Evolutionary conservation across 768 basidiomycete genomes (phyloP).

Genomic region (Pilatotrama ljubarskyi): DNA sequence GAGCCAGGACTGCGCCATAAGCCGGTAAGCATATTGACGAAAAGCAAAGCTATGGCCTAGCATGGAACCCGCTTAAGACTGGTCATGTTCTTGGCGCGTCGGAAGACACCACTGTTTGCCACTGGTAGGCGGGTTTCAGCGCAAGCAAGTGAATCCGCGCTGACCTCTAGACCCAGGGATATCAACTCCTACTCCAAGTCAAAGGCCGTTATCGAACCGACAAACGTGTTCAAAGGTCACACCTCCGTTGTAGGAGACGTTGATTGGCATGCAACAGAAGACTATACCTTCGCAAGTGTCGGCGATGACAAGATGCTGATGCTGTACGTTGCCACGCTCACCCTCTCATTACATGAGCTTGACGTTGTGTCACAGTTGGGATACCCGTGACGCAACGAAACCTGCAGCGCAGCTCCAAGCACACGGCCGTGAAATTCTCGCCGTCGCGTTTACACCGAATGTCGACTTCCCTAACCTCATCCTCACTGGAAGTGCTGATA

Average conservation of each 20-base stretch:
- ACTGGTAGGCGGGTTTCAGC: conserved; percentile 62
- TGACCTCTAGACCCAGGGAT: conserved; percentile 62
- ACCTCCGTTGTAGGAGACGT: conserved; percentile 94
- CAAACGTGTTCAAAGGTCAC: conserved; percentile 83
- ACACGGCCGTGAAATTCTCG: conserved; percentile 88
- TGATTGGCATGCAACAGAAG: conserved; percentile 87
- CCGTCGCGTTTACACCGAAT: conserved; percentile 88
- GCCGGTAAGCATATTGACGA: neutral
- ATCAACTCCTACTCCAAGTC: conserved; percentile 83
- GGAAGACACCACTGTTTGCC: conserved; percentile 94
- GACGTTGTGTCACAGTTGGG: conserved; percentile 65
- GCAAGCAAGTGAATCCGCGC: neutral
- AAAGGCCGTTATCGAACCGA: conserved; percentile 80
- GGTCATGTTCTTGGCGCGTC: conserved; percentile 91
- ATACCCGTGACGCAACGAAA: conserved; percentile 73
- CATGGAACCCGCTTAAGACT: conserved; percentile 83
- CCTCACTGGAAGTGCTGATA: conserved; percentile 91
- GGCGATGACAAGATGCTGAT: conserved; percentile 95
- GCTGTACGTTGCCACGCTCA: conserved; percentile 57
- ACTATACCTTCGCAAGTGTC: conserved; percentile 89
- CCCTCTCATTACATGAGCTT: neutral
- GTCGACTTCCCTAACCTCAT: conserved; percentile 62
- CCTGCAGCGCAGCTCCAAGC: conserved; percentile 76
- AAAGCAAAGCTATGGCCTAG: conserved; percentile 80
- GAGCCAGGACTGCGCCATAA: conserved; percentile 31